Percentiles rank a stretch among this genome's conserved stretches.
Conservation (phyloP, 768 basidiomycete genomes). For the Russula dissimulans region DNA sequence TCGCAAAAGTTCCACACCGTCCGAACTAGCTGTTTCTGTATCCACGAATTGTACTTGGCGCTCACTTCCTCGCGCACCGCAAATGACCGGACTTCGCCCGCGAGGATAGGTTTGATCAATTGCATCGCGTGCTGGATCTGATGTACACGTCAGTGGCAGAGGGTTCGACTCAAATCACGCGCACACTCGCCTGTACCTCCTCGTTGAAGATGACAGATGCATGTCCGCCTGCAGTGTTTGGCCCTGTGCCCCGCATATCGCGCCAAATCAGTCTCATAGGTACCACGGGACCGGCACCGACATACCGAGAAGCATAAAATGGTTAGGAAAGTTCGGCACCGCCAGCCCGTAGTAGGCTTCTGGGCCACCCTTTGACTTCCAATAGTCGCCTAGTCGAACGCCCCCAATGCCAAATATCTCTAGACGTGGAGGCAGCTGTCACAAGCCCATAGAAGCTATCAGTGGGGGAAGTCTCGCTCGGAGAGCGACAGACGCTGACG, state of each 20-base stretch:
- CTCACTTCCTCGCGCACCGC: conserved; percentile 40
- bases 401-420: conserved; percentile 36
- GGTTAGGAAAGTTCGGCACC: conserved; percentile 19
- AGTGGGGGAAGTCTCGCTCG: neutral
- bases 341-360: conserved; percentile 41
- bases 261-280: neutral
- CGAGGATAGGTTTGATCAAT: conserved; percentile 43
- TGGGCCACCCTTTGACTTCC: conserved; percentile 38
- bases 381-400: conserved; percentile 37
- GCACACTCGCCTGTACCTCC: conserved; percentile 40
- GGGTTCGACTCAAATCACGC: neutral
- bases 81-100: conserved; percentile 40
- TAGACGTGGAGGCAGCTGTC: conserved; percentile 9
- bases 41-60: conserved; percentile 41
- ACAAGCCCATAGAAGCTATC: neutral
- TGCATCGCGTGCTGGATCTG: conserved; percentile 44
- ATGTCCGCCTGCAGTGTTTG: conserved; percentile 51
- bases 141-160: conserved; percentile 4
- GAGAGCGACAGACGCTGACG: conserved; percentile 15
- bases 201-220: conserved; percentile 47
- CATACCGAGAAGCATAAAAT: conserved; percentile 17
- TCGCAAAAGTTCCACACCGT: conserved; percentile 47
- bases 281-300: neutral
- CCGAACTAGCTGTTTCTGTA: conserved; percentile 37
- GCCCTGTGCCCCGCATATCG: conserved; percentile 20